Percentiles rank a stretch among this genome's conserved stretches.
phyloP scores from a whole-genome alignment of 495 filamentous ascomycete species.

The Neurospora sp. region DNA sequence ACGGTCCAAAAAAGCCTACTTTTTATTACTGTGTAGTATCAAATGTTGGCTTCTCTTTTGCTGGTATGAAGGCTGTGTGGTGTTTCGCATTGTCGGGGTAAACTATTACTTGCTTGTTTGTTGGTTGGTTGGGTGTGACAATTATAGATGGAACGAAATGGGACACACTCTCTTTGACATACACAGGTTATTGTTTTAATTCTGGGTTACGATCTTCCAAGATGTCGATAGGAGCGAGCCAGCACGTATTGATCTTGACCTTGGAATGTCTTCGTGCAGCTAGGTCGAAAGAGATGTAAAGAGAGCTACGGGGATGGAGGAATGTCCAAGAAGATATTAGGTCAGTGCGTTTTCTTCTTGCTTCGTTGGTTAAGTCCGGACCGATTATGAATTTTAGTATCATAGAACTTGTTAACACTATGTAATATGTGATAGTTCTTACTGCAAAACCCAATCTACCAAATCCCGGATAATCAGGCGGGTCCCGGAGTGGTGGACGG shows the following conservation, averaged over 20 bases:
- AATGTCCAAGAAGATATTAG: not conserved
- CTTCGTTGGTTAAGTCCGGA: not conserved
- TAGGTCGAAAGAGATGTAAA: not conserved
- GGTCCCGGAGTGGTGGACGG: not conserved
- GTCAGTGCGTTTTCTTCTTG: not conserved
- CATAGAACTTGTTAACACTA: not conserved
- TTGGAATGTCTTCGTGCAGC: not conserved
- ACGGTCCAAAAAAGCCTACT: not conserved
- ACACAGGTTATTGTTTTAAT: not conserved
- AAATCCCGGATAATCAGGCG: not conserved
- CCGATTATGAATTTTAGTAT: not conserved
- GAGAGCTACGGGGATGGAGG: not conserved
- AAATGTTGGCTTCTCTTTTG: not conserved
- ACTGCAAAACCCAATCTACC: not conserved
- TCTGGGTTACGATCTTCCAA: not conserved
- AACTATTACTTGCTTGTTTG: not conserved
- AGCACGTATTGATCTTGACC: not conserved
- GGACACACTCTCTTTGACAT: not conserved
- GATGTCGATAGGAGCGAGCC: not conserved
- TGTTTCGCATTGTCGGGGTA: not conserved
- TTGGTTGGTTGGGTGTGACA: not conserved
- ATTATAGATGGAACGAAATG: not conserved
- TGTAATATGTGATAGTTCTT: not conserved
- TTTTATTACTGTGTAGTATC: not conserved
- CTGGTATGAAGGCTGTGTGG: not conserved